These are phyloP conservation scores for Emergomyces pasteurianus DNA, from an alignment of 2,329 filamentous ascomycete genomes.

Conservation along the genomic window DNA sequence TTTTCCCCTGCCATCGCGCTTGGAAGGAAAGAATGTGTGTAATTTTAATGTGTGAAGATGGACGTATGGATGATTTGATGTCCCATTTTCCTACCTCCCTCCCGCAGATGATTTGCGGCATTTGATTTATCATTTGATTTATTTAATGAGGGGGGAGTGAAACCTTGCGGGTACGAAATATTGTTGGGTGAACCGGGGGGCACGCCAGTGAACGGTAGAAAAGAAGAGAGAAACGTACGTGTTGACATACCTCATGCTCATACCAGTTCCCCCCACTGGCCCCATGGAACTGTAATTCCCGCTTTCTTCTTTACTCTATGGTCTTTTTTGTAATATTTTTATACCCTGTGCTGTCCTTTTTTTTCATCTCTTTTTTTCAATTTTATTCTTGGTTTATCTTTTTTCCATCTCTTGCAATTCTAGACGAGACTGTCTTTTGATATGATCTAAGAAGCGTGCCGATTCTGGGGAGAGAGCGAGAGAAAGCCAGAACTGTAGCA, in stretches of 20 bases:
- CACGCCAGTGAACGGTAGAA: too few species aligned
- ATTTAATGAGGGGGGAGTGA: not conserved
- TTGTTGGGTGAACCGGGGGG: not conserved
- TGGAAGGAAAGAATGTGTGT: conserved; percentile 12
- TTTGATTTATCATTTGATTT: not conserved
- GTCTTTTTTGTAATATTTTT: not conserved
- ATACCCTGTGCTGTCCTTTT: not conserved
- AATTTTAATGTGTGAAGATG: conserved; percentile 21
- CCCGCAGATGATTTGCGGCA: not conserved
- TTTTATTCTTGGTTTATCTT: not conserved
- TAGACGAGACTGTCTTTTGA: not conserved
- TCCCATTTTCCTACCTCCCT: not conserved
- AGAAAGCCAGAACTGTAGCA: too few species aligned
- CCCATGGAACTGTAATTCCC: too few species aligned
- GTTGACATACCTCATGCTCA: not conserved
- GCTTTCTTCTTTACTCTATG: not conserved
- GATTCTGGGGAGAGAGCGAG: not conserved
- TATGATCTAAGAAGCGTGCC: not conserved
- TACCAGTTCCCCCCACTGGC: not conserved
- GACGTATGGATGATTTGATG: not conserved
- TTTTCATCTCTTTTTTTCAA: not conserved
- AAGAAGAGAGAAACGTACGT: not conserved
- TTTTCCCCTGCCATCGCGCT: too few species aligned
- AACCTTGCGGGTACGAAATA: too few species aligned
- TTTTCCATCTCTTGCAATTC: not conserved